Percentiles rank a stretch among this genome's conserved stretches.
Evolutionary conservation across 2,329 filamentous ascomycete species (phyloP).

Genomic region (Penicillium palitans): DNA sequence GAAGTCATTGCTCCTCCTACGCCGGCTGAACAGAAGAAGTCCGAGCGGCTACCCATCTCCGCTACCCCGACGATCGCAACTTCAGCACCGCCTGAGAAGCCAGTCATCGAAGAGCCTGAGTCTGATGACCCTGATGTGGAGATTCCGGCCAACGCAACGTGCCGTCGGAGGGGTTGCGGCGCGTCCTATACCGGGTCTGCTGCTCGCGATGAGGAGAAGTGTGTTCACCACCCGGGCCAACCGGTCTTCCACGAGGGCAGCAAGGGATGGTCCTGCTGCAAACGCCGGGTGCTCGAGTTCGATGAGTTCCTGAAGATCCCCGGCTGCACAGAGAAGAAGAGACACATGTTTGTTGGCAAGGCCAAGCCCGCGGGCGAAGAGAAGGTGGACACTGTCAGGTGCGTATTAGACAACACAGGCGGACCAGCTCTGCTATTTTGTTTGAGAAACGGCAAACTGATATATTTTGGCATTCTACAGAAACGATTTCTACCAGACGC

Average conservation of each 20-base stretch:
- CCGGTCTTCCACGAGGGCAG: conserved; percentile 97
- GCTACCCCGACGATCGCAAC: conserved; percentile 31
- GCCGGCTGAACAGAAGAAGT: conserved; percentile 20
- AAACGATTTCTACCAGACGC: conserved; percentile 93
- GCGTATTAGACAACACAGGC: conserved; percentile 31
- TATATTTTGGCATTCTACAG: conserved; percentile 42
- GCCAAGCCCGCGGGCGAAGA: conserved; percentile 71
- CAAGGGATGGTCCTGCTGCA: conserved; percentile 97
- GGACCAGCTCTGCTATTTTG: background rate
- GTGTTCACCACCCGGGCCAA: conserved; percentile 82
- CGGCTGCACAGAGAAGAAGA: conserved; percentile 78
- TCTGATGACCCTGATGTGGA: conserved; percentile 76
- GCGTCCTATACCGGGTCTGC: conserved; percentile 61
- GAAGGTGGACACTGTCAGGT: conserved; percentile 75
- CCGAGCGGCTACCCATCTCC: conserved; percentile 26
- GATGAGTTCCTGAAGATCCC: conserved; percentile 97
- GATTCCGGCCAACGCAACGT: conserved; percentile 72
- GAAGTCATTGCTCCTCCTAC: conserved; percentile 26
- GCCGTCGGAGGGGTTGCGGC: conserved; percentile 75
- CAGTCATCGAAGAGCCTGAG: conserved; percentile 67
- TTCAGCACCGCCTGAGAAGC: conserved; percentile 34
- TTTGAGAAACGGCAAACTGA: conserved; percentile 6
- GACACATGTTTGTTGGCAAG: conserved; percentile 80
- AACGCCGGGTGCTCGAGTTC: conserved; percentile 91
- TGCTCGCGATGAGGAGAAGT: conserved; percentile 69